Percentiles rank a stretch among this genome's conserved stretches.
Evolutionary conservation across 345 rosid genomes (phyloP).

Genomic region (Boechera retrofracta): DNA sequence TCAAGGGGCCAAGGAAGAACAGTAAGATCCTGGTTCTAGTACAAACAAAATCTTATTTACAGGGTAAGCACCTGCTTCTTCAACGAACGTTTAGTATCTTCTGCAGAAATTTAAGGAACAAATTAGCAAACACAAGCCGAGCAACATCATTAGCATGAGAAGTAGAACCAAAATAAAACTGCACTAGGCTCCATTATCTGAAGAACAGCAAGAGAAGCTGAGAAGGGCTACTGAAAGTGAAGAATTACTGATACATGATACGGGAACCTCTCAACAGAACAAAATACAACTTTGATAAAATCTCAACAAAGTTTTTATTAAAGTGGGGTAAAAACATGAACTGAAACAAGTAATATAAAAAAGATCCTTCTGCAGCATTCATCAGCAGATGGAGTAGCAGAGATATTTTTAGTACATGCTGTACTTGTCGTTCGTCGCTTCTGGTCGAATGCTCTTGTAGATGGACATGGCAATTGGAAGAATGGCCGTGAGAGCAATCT

Average conservation of each 20-base stretch:
- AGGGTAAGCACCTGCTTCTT: constrained; percentile 30
- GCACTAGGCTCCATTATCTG: constrained; percentile 21
- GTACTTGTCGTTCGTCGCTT: constrained; percentile 58
- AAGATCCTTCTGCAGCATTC: constrained; percentile 31
- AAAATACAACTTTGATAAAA: constrained; percentile 43
- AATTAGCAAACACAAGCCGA: constrained; percentile 18
- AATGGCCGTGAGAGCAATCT: constrained; percentile 77
- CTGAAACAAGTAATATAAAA: constrained; percentile 30
- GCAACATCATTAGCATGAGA: constrained; percentile 32
- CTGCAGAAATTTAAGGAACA: constrained; percentile 23
- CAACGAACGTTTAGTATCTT: constrained; percentile 1
- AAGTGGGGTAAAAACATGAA: constrained; percentile 26
- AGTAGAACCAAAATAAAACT: constrained; percentile 19
- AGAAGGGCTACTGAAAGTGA: constrained; percentile 31
- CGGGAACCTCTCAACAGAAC: constrained; percentile 45
- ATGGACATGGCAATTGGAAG: constrained; percentile 74
- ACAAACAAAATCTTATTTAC: constrained; percentile 5
- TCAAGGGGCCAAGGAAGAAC: constrained; percentile 13
- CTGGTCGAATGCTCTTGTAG: constrained; percentile 74
- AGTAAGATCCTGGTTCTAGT: constrained; percentile 18
- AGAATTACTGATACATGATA: constrained; percentile 43
- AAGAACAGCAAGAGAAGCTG: constrained; percentile 7
- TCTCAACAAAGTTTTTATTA: constrained; percentile 47
- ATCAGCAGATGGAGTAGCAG: constrained; percentile 34
- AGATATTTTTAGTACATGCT: constrained; percentile 56